Base-by-base conservation (phyloP, 176 grass and related monocot genomes). In the Juncus effusus region DNA sequence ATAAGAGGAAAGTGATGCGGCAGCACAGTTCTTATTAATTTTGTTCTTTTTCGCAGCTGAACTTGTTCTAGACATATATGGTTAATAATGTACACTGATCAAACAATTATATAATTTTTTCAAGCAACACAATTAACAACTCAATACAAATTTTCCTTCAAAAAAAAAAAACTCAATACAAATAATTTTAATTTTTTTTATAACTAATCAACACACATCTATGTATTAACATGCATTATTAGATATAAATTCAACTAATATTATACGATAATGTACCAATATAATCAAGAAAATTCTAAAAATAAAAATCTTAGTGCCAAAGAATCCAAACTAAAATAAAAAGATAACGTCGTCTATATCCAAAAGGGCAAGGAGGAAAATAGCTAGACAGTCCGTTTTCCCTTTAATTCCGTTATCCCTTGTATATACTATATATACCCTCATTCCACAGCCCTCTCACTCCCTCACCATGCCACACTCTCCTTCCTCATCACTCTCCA, bases 311-410 rank as follows among this genome's bases (percentile, higher is more conserved):
- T 38, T n/a, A 41, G 6, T 57, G 67, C 52, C 45, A 71, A 28
- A 59, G 56, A 71, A 59, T 71, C 67, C 41, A 28, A 59, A 41
- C 6, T 53, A 70, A 7, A 40, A 9, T 57, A 39, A 70, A 70
- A 70, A 56, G 54, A 5, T 16, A 57, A 71, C 19, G 7, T 3
- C 54, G 7, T 71, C 28, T 16, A 38, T 16, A 37, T 56, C 49
- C 54, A 44, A 5, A 12, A 9, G 13, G 16, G 15, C 7, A 16
- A 36, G n/a, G 28, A 38, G 16, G 16, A 3, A n/a, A 36, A 4
- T 7, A 54, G 54, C 65, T 54, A 38, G 49, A 69, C 51, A 40
- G 3, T 69, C 65, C 65, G 55, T 54, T 69, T 40, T 2, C 47
- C 19, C 52, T 37, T 15, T 39, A 5, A 54, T 16, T 51, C 49